Base-by-base conservation (phyloP, 2,329 filamentous ascomycete species). In the Alternaria gaisen region DNA sequence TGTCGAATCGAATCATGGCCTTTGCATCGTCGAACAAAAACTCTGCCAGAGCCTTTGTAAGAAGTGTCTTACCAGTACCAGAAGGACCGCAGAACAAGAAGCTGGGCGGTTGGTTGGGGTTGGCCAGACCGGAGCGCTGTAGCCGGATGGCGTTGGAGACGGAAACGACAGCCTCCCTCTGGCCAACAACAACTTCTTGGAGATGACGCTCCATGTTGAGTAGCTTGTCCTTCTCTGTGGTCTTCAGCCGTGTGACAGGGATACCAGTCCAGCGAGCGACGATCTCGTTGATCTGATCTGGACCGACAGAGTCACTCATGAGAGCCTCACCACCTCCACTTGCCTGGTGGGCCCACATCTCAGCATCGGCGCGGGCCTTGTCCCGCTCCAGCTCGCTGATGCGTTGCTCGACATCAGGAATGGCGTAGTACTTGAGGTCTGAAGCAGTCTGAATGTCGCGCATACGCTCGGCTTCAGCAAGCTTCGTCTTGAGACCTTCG, bases 41-140 rank as follows among this genome's bases (percentile, higher is more conserved):
- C 79, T 99, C 95, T 50, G 95, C 95, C 61, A 99, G 86, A 16
- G 94, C 95, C 81, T 99, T 99, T 67, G 94, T 98, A 59, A 99
- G 88, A 20, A 99, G 84, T 18, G 95, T 99, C 83, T 99, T 99
- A 84, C 95, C 95, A 12, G 95, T 99, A 84, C 95, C 95, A 0
- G 94, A 98, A 14, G 95, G 95, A 83, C 95, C 95, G 74, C 95
- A 98, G 88, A 99, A 99, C 59, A 99, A 86, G 89, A 99, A 99
- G 76, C 93, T 97, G 3, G 95, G 95, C 26, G 95, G 95, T 73
- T 97, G 93, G 78, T 98, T 98, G 30, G 95, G 95, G 77, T 99
- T 99, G 81, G 88, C 88, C 43, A 99, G 90, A 59, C 95, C 95
- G 56, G 95, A 98, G 66, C 95, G 90, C 80, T 98, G 94, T 41